phyloP scores from a whole-genome alignment of 768 basidiomycete genomes.

The Phallus indusiatus region DNA sequence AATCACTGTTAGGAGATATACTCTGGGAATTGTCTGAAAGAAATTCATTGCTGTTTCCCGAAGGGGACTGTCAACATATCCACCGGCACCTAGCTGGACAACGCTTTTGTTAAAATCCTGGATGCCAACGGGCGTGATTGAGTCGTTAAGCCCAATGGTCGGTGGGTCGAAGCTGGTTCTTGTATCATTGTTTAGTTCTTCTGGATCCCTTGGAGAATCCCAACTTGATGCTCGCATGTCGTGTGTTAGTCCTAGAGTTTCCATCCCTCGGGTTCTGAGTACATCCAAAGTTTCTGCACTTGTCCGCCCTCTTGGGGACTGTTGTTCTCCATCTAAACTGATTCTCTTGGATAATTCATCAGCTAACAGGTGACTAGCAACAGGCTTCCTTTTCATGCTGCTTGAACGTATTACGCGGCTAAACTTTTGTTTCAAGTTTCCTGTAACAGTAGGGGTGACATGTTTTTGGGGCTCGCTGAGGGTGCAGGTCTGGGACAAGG shows the following conservation, averaged over 20 bases:
- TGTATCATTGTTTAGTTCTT: conserved; percentile 27
- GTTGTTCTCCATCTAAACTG: not conserved
- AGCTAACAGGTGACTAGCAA: not conserved
- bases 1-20: conserved; percentile 3
- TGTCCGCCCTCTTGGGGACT: not conserved
- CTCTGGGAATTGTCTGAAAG: not conserved
- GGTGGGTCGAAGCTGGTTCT: not conserved
- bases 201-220: conserved; percentile 39
- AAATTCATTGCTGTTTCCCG: not conserved
- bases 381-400: not conserved
- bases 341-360: not conserved
- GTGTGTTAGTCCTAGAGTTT: conserved; percentile 24
- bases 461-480: not conserved
- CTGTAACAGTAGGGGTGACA: not conserved
- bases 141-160: not conserved
- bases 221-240: conserved; percentile 58
- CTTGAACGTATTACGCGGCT: not conserved
- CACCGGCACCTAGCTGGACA: conserved; percentile 43
- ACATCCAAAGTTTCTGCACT: conserved; percentile 4
- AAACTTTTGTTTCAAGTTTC: not conserved
- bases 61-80: conserved; percentile 12
- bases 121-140: not conserved
- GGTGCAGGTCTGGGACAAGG: not conserved
- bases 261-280: not conserved
- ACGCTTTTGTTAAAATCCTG: conserved; percentile 33